Conservation (phyloP, 2,329 filamentous ascomycete species). For the Orbilia ellipsospora region DNA sequence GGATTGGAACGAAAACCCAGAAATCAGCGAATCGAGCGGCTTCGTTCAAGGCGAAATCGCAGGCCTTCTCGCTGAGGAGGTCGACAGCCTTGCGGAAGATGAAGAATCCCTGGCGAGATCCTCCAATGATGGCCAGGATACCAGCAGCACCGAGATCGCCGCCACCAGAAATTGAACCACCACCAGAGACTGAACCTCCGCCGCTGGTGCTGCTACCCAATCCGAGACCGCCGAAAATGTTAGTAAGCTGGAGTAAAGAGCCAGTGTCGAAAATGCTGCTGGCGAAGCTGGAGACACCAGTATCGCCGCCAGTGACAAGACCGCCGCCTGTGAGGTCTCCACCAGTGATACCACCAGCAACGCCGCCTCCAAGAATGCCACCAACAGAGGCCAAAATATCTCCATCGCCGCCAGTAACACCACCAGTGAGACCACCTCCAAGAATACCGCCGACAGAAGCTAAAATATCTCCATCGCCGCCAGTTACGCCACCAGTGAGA, state of each 20-base stretch:
- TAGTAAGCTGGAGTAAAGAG: not conserved
- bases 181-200: too few species aligned
- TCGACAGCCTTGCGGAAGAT: constrained; percentile 44
- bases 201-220: not conserved
- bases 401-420: not conserved
- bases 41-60: constrained; percentile 44
- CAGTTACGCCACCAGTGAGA: not conserved
- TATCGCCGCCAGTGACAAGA: not conserved
- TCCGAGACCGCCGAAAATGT: not conserved
- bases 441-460: not conserved
- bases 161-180: not conserved
- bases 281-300: not conserved
- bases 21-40: constrained; percentile 40
- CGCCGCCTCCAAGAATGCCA: not conserved
- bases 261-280: not conserved
- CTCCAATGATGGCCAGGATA: not conserved
- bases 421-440: constrained; percentile 1
- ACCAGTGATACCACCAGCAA: not conserved
- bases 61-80: constrained; percentile 40
- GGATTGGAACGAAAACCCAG: constrained; percentile 32
- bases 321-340: not conserved
- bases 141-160: not conserved
- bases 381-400: too few species aligned
- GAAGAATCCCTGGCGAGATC: constrained; percentile 28
- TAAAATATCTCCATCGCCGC: not conserved